These are phyloP conservation scores for Ganoderma leucocontextum DNA, from an alignment of 1,284 basidiomycete species.

Conservation along the genomic window DNA sequence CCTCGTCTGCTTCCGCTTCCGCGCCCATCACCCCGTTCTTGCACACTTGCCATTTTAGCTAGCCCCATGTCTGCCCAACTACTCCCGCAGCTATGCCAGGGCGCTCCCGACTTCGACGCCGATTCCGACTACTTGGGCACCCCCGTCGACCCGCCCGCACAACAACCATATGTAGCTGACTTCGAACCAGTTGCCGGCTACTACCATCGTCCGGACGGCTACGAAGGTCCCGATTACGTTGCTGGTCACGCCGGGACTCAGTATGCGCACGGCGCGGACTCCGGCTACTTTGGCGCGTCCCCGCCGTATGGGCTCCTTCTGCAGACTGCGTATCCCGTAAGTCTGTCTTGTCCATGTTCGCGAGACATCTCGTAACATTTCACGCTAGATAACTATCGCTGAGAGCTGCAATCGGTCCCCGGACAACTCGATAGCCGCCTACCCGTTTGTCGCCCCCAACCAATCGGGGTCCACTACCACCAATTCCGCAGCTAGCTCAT, in stretches of 20 bases:
- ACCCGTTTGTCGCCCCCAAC: slow-evolving; percentile 9
- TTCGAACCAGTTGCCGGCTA: slow-evolving; percentile 26
- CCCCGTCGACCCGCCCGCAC: slow-evolving; percentile 31
- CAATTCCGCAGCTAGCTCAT: background rate
- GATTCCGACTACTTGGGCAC: slow-evolving; percentile 36
- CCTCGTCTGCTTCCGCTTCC: background rate
- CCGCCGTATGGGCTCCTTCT: slow-evolving; percentile 17
- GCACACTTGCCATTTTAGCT: slow-evolving; percentile 34
- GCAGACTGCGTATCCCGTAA: slow-evolving; percentile 19
- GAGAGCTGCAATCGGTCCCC: slow-evolving; percentile 11
- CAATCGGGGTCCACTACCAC: background rate
- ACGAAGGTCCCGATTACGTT: slow-evolving; percentile 20
- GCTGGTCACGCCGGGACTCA: slow-evolving; percentile 18
- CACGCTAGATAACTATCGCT: background rate
- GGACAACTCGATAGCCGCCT: slow-evolving; percentile 9
- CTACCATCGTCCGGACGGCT: slow-evolving; percentile 18
- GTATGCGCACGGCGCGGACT: slow-evolving; percentile 20
- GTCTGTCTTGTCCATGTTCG: slow-evolving; percentile 1
- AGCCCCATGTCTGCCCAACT: slow-evolving; percentile 29
- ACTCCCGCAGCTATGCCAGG: slow-evolving; percentile 29
- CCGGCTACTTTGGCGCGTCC: slow-evolving; percentile 12
- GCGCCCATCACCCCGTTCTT: slow-evolving; percentile 25
- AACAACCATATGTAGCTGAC: slow-evolving; percentile 28
- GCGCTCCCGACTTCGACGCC: slow-evolving; percentile 34
- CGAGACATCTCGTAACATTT: slow-evolving; percentile 3